Conservation (phyloP, 805 yeast species). For the Maudiozyma turicensis region DNA sequence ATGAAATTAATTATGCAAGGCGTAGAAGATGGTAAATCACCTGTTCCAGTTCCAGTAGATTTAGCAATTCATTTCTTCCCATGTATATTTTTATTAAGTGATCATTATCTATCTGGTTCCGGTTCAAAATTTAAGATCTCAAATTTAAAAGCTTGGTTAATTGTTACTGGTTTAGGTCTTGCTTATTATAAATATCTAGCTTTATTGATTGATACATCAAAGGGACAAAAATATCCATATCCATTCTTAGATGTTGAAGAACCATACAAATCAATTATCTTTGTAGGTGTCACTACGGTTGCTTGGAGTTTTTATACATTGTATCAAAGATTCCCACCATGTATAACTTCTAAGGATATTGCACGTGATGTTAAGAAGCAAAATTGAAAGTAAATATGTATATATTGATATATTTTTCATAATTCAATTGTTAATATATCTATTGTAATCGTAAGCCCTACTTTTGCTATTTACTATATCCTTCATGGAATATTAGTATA, state of each 20-base stretch:
- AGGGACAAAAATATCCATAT: conserved; percentile 51
- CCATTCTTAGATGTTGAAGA: conserved; percentile 52
- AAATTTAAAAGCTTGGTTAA: conserved; percentile 32
- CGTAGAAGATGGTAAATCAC: conserved; percentile 12
- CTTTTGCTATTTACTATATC: no score
- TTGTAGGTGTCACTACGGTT: conserved; percentile 34
- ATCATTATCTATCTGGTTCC: conserved; percentile 40
- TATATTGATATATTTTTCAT: no score
- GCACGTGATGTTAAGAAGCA: background rate
- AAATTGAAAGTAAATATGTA: background rate
- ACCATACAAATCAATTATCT: conserved; percentile 37
- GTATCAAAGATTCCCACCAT: conserved; percentile 27
- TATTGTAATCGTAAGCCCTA: no score
- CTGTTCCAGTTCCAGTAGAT: conserved; percentile 44
- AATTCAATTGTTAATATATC: no score
- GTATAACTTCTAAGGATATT: background rate
- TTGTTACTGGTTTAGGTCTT: conserved; percentile 33
- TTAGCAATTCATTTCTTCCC: conserved; percentile 54
- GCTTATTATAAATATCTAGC: conserved; percentile 48
- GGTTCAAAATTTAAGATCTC: conserved; percentile 33
- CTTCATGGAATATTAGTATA: no score
- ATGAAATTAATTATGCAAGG: conserved; percentile 38
- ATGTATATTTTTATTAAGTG: conserved; percentile 39
- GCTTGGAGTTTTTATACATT: conserved; percentile 28
- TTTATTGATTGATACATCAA: conserved; percentile 36